phyloP scores from a whole-genome alignment of 2,329 filamentous ascomycete genomes.

The Spiromastix sp. region DNA sequence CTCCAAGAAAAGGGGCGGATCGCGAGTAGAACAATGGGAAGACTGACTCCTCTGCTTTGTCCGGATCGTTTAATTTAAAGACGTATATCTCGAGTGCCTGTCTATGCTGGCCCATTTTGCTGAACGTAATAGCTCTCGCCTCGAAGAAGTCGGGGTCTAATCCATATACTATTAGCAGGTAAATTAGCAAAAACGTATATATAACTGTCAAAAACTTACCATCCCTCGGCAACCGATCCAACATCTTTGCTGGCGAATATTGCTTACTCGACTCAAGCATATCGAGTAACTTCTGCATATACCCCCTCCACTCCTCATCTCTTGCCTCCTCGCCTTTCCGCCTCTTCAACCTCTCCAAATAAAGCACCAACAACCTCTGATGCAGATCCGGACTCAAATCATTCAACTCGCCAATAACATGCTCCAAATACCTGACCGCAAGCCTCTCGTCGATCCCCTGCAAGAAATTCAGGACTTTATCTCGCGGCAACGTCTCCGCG shows the following conservation, averaged over 20 bases:
- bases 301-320: slow-evolving; percentile 43
- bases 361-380: slow-evolving; percentile 67
- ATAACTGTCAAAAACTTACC: slow-evolving; percentile 41
- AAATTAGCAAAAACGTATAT: neutral
- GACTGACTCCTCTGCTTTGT: slow-evolving; percentile 78
- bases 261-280: slow-evolving; percentile 68
- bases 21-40: slow-evolving; percentile 22
- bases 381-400: slow-evolving; percentile 81
- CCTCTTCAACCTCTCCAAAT: slow-evolving; percentile 46
- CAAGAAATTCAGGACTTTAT: slow-evolving; percentile 65
- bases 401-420: slow-evolving; percentile 77
- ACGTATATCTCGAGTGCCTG: slow-evolving; percentile 97
- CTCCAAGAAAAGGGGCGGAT: slow-evolving; percentile 12
- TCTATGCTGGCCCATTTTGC: slow-evolving; percentile 90
- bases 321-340: slow-evolving; percentile 24
- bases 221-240: slow-evolving; percentile 67
- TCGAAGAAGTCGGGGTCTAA: slow-evolving; percentile 82
- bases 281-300: slow-evolving; percentile 56
- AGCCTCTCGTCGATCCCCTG: slow-evolving; percentile 57
- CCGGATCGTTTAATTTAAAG: slow-evolving; percentile 78
- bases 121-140: slow-evolving; percentile 77
- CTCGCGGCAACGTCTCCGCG: slow-evolving; percentile 75
- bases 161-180: neutral
- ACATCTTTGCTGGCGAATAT: slow-evolving; percentile 71
- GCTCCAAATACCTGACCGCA: slow-evolving; percentile 76